phyloP scores from a whole-genome alignment of 163 green algal species.

The Chlamydomonas reinhardtii region DNA sequence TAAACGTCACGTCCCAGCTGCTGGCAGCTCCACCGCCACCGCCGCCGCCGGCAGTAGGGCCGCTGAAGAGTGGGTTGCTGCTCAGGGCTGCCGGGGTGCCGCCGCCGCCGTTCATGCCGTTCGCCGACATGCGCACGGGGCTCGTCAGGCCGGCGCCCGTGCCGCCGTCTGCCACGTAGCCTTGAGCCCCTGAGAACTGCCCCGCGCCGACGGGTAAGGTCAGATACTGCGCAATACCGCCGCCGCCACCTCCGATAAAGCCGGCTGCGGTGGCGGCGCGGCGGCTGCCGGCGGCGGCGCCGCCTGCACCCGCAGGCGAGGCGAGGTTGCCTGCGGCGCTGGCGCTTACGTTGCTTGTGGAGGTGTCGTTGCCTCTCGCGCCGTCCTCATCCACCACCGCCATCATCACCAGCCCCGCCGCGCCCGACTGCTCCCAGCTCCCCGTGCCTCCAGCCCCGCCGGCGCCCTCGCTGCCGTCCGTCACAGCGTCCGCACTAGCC shows the following conservation, averaged over 20 bases:
- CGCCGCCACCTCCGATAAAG: not conserved
- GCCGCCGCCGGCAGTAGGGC: no score
- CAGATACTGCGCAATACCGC: no score
- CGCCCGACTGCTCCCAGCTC: not conserved
- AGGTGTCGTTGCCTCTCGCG: not conserved
- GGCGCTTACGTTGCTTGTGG: not conserved
- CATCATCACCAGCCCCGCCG: not conserved
- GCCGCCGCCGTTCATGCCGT: no score
- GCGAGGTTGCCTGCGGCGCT: not conserved
- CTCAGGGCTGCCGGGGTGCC: no score
- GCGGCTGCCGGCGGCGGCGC: not conserved
- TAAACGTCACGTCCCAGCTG: conserved; percentile 42
- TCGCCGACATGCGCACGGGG: not conserved
- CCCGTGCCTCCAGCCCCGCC: not conserved
- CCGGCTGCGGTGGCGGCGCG: not conserved
- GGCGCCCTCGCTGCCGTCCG: not conserved
- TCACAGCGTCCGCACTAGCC: no score
- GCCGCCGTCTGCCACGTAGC: not conserved
- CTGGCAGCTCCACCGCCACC: not conserved
- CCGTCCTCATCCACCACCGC: not conserved
- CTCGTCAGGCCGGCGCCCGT: not conserved
- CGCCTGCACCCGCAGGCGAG: not conserved
- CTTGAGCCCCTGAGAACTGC: no score
- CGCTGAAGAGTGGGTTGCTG: no score
- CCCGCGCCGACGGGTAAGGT: no score